Conservation (phyloP, 2,329 filamentous ascomycete species). For the Hypoxylon sp. region DNA sequence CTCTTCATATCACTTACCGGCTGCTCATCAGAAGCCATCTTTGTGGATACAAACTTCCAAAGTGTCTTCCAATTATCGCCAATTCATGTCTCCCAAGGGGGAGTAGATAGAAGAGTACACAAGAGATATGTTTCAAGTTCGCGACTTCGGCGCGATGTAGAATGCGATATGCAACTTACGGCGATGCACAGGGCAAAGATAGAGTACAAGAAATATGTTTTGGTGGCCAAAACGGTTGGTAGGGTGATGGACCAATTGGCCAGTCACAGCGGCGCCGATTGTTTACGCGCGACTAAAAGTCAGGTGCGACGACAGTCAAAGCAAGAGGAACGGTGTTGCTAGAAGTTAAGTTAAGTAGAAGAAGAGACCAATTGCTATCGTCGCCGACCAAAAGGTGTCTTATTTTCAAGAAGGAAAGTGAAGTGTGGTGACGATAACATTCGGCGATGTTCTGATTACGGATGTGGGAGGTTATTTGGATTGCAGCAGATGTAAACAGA, state of each 20-base stretch:
- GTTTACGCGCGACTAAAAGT: conserved; percentile 35
- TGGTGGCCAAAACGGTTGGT: conserved; percentile 19
- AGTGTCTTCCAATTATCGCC: conserved; percentile 43
- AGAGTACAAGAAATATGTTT: conserved; percentile 33
- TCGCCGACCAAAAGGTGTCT: conserved; percentile 15
- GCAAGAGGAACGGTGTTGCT: background rate
- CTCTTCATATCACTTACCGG: conserved; percentile 46
- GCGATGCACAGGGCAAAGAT: conserved; percentile 20
- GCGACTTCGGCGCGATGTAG: conserved; percentile 20
- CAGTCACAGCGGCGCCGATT: conserved; percentile 22
- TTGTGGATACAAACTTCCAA: conserved; percentile 44
- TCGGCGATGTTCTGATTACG: conserved; percentile 21
- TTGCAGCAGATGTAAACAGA: conserved; percentile 43
- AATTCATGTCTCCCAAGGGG: conserved; percentile 49
- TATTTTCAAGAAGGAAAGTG: conserved; percentile 25
- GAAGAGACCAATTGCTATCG: conserved; percentile 23
- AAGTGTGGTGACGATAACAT: conserved; percentile 33
- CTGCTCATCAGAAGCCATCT: conserved; percentile 52
- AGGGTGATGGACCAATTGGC: conserved; percentile 21
- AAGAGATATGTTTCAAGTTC: conserved; percentile 26
- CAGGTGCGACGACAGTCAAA: conserved; percentile 4
- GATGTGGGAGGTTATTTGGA: conserved; percentile 42
- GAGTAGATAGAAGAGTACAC: conserved; percentile 34
- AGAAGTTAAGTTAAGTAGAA: conserved; percentile 4
- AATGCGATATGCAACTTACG: conserved; percentile 27